These are phyloP conservation scores for Backusella tuberculispora DNA, from an alignment of 192 early-diverging fungal species.

Conservation along the genomic window DNA sequence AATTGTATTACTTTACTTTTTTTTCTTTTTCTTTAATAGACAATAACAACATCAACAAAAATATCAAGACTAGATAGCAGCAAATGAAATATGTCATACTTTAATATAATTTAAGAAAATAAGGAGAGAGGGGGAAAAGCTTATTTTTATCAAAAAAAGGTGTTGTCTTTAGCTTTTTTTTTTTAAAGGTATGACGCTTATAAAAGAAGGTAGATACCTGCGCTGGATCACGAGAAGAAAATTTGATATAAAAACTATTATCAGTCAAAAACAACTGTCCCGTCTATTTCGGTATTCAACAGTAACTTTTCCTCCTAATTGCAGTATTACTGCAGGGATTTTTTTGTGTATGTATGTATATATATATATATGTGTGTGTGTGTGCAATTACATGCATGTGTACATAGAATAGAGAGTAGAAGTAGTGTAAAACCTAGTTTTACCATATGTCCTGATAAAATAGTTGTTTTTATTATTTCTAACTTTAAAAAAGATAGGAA, in stretches of 20 bases:
- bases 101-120: too few species aligned
- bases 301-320: background rate
- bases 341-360: background rate
- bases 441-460: background rate
- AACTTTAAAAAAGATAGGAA: background rate
- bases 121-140: too few species aligned
- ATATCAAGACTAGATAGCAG: too few species aligned
- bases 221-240: too few species aligned
- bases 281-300: background rate
- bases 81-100: too few species aligned
- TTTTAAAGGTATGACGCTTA: too few species aligned
- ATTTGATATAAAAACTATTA: background rate
- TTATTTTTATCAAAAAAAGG: too few species aligned
- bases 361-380: background rate
- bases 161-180: too few species aligned
- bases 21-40: too few species aligned
- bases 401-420: background rate
- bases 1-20: too few species aligned
- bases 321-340: conserved; percentile 1
- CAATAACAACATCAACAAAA: too few species aligned
- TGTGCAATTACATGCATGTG: background rate
- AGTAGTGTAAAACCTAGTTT: background rate
- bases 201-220: too few species aligned
- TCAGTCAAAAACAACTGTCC: background rate
- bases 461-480: background rate